Evolutionary conservation across 495 filamentous ascomycete species (phyloP).

Genomic region (Durotheca rogersii): DNA sequence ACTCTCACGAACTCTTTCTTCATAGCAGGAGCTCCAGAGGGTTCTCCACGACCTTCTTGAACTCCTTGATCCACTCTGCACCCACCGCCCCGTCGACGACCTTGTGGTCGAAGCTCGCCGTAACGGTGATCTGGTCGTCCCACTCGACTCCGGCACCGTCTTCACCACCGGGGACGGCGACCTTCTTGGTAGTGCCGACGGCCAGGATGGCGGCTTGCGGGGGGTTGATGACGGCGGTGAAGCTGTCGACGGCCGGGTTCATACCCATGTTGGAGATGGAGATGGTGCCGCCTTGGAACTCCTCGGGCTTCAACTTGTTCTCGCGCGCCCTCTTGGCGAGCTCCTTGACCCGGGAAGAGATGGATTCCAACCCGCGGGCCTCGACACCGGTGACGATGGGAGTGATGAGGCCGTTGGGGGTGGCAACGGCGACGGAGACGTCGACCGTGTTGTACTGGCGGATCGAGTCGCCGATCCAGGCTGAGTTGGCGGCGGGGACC

Average conservation of each 20-base stretch:
- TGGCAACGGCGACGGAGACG: conserved; percentile 91
- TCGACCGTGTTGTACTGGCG: conserved; percentile 90
- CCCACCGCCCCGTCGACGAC: conserved; percentile 87
- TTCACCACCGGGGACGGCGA: conserved; percentile 80
- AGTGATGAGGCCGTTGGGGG: conserved; percentile 92
- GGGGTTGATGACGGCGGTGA: conserved; percentile 99
- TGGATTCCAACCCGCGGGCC: conserved; percentile 76
- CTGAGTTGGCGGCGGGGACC: conserved; percentile 93
- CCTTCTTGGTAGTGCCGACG: conserved; percentile 92
- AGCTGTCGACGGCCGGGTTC: conserved; percentile 93
- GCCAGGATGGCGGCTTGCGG: conserved; percentile 96
- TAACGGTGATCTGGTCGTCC: conserved; percentile 96
- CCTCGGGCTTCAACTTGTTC: conserved; percentile 98
- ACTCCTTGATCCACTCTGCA: conserved; percentile 93
- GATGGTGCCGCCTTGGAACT: conserved; percentile 98
- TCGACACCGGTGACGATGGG: conserved; percentile 91
- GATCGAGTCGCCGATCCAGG: conserved; percentile 87
- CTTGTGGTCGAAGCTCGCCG: conserved; percentile 96
- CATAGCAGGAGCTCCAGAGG: conserved; percentile 91
- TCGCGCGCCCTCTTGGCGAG: conserved; percentile 94
- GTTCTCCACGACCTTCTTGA: conserved; percentile 98
- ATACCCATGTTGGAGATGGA: conserved; percentile 99
- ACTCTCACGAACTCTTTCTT: conserved; percentile 22
- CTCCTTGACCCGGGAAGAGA: conserved; percentile 88
- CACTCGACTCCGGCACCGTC: conserved; percentile 82